Base-by-base conservation (phyloP, 805 yeast genomes). In the Metschnikowia matae region DNA sequence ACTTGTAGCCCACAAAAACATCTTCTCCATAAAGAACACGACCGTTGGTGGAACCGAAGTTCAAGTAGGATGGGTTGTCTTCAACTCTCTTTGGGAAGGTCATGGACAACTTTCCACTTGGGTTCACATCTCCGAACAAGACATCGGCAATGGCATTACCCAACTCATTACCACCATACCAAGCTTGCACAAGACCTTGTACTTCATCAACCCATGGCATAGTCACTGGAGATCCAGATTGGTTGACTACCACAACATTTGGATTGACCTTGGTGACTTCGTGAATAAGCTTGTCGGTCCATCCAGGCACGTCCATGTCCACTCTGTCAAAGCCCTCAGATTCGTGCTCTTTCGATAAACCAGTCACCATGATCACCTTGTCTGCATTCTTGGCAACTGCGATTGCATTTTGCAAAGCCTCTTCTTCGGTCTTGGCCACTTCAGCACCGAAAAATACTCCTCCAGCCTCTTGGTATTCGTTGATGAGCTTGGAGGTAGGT, bases 131-230 rank as follows among this genome's bases (percentile, higher is more conserved):
- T 17, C 71, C 71, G 41, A 65, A 65, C 44, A 67, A 54, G 4
- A 67, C 66, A 50, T 66, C 69, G 13, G 69, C 70, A 46, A 66
- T 63, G 32, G 62, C 68, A 50, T 63, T 61, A 26, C 70, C 70
- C 40, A 57, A 53, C 55, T 67, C 71, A 50, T 63, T 65, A 32
- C 71, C 71, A n/a, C 70, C 70, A 49, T 59, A 67, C 71, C 71
- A 67, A 8, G 70, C 70, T 45, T 67, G 71, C 18, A 67, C 59
- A 21, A 67, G 40, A 23, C 58, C 60, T 31, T 56, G 55, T 10
- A 65, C 64, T 23, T 62, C 50, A 7, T 55, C 26, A 14, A 63
- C 48, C 70, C 70, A 67, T 15, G 70, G 69, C 59, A 67, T 58
- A 18, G 63, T 54, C 15, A 67, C 69, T 6, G 71, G 70, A 4